These are phyloP conservation scores for Phylloporus scabripes DNA, from an alignment of 768 basidiomycete genomes.

Conservation along the genomic window DNA sequence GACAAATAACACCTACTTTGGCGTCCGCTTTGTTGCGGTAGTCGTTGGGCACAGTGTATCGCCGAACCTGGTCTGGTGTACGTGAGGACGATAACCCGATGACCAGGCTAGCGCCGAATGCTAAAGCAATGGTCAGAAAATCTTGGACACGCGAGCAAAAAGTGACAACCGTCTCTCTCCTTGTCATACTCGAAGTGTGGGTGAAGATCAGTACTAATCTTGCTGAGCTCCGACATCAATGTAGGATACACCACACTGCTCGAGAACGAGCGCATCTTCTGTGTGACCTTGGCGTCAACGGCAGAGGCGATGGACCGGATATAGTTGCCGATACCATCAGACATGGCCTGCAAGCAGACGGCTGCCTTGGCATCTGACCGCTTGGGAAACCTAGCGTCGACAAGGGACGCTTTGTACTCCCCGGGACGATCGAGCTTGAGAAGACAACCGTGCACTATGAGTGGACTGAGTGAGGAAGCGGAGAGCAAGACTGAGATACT, in stretches of 20 bases:
- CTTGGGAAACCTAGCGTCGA: constrained; percentile 57
- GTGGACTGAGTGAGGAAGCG: constrained; percentile 3
- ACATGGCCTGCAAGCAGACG: constrained; percentile 59
- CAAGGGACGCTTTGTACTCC: constrained; percentile 52
- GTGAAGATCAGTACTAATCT: constrained; percentile 34
- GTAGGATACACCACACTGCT: constrained; percentile 42
- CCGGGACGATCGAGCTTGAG: constrained; percentile 51
- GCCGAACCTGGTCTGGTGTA: constrained; percentile 32
- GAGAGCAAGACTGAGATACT: constrained; percentile 21
- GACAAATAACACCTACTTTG: constrained; percentile 48
- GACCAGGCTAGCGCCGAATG: constrained; percentile 49
- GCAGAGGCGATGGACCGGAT: constrained; percentile 42
- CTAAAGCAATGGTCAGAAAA: constrained; percentile 30
- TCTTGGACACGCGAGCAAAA: background rate
- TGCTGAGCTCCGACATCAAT: constrained; percentile 42
- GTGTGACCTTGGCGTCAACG: constrained; percentile 43
- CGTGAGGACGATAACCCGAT: constrained; percentile 36
- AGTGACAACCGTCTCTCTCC: constrained; percentile 47
- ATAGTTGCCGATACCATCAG: constrained; percentile 53
- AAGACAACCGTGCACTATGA: constrained; percentile 55
- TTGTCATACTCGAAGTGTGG: constrained; percentile 38
- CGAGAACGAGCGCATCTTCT: constrained; percentile 41
- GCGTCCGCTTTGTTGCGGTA: constrained; percentile 60
- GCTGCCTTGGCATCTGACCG: constrained; percentile 66
- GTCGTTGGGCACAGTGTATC: constrained; percentile 42